These are phyloP conservation scores for Malassezia sympodialis DNA, from an alignment of 1,284 basidiomycete species.

Conservation along the genomic window DNA sequence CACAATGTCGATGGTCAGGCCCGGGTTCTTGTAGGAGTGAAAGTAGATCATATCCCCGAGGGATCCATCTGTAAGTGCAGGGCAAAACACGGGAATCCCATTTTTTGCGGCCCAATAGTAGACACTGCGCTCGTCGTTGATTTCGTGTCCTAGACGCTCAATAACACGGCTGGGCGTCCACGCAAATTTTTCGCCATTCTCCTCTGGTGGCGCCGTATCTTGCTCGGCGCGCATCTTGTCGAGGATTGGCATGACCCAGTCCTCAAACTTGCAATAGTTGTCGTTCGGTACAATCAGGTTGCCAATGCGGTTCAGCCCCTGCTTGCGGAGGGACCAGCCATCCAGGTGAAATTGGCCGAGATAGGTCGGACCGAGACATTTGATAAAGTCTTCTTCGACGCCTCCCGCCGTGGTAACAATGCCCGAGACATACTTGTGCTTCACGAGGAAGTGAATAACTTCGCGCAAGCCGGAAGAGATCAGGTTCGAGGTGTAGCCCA, in stretches of 20 bases:
- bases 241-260: slow-evolving; percentile 92
- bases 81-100: slow-evolving; percentile 95
- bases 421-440: slow-evolving; percentile 78
- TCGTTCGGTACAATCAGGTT: slow-evolving; percentile 96
- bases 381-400: slow-evolving; percentile 98
- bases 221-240: slow-evolving; percentile 86
- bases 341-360: slow-evolving; percentile 77
- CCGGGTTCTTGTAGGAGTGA: slow-evolving; percentile 67
- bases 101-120: slow-evolving; percentile 98
- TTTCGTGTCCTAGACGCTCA: slow-evolving; percentile 81
- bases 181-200: slow-evolving; percentile 51
- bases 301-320: slow-evolving; percentile 92
- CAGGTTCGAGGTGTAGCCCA: slow-evolving; percentile 96
- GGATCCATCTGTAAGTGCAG: slow-evolving; percentile 92
- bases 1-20: slow-evolving; percentile 83
- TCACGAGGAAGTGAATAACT: slow-evolving; percentile 81
- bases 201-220: slow-evolving; percentile 54
- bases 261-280: slow-evolving; percentile 98
- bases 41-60: slow-evolving; percentile 99
- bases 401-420: slow-evolving; percentile 96
- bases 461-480: slow-evolving; percentile 95
- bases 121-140: slow-evolving; percentile 81
- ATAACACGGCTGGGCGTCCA: slow-evolving; percentile 97
- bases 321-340: slow-evolving; percentile 72
- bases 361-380: slow-evolving; percentile 91